Evolutionary conservation across 148 eudicot genomes (phyloP).

Genomic region (Nepenthes mirabilis): DNA sequence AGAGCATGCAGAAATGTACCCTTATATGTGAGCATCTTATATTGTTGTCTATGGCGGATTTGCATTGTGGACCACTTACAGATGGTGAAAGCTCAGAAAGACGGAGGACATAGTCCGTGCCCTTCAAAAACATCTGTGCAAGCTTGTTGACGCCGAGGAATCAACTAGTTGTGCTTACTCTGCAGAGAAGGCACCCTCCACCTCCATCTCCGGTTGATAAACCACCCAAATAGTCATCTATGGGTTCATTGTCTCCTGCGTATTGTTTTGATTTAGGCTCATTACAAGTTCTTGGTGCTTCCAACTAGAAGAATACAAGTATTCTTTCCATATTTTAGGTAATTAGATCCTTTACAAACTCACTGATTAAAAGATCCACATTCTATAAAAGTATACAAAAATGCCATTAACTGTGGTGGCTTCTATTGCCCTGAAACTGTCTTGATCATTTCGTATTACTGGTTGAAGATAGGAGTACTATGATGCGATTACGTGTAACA

Average conservation of each 20-base stretch:
- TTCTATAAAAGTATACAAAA: too few species aligned
- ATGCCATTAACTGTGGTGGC: too few species aligned
- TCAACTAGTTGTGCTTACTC: constrained; percentile 14
- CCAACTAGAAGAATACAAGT: not conserved
- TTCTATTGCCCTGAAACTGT: too few species aligned
- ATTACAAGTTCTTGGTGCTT: not conserved
- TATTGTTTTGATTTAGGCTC: not conserved
- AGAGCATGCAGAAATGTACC: not conserved
- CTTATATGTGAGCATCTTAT: constrained; percentile 73
- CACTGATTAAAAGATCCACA: too few species aligned
- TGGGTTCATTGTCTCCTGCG: not conserved
- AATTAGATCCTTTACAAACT: too few species aligned
- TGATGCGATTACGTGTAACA: too few species aligned
- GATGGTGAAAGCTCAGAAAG: constrained; percentile 63
- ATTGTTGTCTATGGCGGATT: constrained; percentile 64
- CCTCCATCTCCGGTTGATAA: constrained; percentile 16
- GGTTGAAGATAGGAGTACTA: too few species aligned
- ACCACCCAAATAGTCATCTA: constrained; percentile 13
- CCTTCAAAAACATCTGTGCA: constrained; percentile 56
- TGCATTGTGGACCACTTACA: constrained; percentile 66
- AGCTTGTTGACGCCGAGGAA: constrained; percentile 46
- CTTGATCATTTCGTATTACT: too few species aligned
- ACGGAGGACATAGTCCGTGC: constrained; percentile 70
- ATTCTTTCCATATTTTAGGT: too few species aligned
- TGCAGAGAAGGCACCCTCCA: constrained; percentile 20